Evolutionary conservation across 2,329 filamentous ascomycete species (phyloP).

Genomic region (Magnaporthiopsis incrustans): DNA sequence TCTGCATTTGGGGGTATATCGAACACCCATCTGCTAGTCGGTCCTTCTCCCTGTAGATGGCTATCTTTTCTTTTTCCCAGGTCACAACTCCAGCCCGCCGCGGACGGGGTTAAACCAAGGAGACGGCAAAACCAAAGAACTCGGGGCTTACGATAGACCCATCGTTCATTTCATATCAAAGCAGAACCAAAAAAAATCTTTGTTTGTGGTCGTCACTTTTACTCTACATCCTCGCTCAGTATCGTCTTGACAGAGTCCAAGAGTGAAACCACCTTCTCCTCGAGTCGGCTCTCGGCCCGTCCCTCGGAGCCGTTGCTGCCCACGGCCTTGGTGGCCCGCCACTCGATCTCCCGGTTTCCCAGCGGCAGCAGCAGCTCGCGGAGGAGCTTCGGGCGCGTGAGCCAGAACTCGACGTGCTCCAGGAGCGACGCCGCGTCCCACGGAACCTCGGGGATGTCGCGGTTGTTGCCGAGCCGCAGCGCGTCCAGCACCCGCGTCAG

Average conservation of each 20-base stretch:
- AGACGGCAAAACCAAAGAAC: too few species aligned
- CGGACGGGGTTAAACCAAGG: too few species aligned
- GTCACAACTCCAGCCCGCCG: too few species aligned
- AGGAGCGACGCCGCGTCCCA: conserved; percentile 67
- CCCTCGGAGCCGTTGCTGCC: conserved; percentile 25
- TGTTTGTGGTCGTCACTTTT: conserved; percentile 7
- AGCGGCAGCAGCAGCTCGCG: conserved; percentile 66
- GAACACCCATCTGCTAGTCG: not conserved
- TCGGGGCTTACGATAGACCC: too few species aligned
- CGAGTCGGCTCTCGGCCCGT: conserved; percentile 56
- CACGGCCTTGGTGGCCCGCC: conserved; percentile 35
- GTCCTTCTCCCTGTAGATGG: too few species aligned
- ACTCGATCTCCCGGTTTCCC: conserved; percentile 63
- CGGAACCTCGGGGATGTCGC: conserved; percentile 63
- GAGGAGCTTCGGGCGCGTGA: conserved; percentile 61
- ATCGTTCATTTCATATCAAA: too few species aligned
- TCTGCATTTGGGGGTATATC: not conserved
- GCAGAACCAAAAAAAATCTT: not conserved
- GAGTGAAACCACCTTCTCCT: conserved; percentile 67
- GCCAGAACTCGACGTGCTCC: conserved; percentile 78
- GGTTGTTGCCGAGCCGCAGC: conserved; percentile 56
- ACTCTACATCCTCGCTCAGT: conserved; percentile 43
- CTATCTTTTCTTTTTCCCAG: too few species aligned
- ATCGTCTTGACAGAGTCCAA: conserved; percentile 53
- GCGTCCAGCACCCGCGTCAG: conserved; percentile 64